These are phyloP conservation scores for Rhododendron vialii DNA, from an alignment of 148 eudicot species.

Conservation along the genomic window DNA sequence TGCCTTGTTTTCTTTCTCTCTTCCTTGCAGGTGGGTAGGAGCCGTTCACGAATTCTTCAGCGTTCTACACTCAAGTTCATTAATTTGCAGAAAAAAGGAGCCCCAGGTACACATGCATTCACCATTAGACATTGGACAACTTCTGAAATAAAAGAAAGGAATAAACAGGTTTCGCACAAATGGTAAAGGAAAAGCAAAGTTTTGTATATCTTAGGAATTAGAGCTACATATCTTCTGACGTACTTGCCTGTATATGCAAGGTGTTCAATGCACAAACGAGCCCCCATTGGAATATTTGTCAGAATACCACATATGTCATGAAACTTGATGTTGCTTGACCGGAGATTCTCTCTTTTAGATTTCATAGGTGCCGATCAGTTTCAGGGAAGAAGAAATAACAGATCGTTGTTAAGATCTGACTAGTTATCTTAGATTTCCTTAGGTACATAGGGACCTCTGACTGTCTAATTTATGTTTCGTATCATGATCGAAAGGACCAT, in stretches of 20 bases:
- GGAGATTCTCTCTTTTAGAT: neutral
- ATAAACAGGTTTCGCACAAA: neutral
- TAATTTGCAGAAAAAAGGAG: constrained; percentile 49
- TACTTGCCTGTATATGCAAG: neutral
- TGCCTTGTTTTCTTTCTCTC: neutral
- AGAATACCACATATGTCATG: neutral
- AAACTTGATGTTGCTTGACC: neutral
- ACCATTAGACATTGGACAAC: neutral
- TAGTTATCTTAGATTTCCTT: neutral
- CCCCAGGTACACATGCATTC: constrained; percentile 39
- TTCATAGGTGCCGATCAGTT: neutral
- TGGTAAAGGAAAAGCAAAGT: neutral
- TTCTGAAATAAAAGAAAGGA: neutral
- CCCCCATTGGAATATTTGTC: neutral
- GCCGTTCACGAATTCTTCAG: constrained; percentile 69
- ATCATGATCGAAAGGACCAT: neutral
- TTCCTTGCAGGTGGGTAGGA: constrained; percentile 84
- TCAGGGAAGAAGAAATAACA: neutral
- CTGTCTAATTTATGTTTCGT: constrained; percentile 1
- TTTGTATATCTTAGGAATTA: neutral
- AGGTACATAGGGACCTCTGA: neutral
- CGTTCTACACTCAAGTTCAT: constrained; percentile 51
- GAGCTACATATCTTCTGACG: neutral
- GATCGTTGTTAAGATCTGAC: neutral
- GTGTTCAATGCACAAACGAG: neutral